A percentile compares a stretch with the other conserved stretches of the same genome.
Evolutionary conservation across 441 rosid genomes (phyloP).

Genomic region (Macaranga tanarius): DNA sequence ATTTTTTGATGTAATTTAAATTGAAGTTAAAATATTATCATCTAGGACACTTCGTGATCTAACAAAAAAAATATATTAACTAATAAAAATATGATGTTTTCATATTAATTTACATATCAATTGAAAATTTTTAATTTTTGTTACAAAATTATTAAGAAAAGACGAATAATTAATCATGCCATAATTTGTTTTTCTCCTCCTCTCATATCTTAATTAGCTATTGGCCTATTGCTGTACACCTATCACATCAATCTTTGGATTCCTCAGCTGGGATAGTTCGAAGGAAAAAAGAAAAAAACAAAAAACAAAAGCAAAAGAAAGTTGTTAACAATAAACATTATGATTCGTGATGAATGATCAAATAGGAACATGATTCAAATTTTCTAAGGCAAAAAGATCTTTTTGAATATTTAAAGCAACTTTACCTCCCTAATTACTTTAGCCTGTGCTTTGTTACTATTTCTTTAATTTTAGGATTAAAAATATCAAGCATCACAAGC

Average conservation of each 20-base stretch:
- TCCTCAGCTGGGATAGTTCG: slow-evolving; percentile 15
- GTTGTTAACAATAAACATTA: slow-evolving; percentile 15
- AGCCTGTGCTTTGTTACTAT: not conserved
- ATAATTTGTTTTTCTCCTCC: too few relatives aligned
- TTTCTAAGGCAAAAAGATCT: not conserved
- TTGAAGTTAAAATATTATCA: too few relatives aligned
- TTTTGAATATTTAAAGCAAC: slow-evolving; percentile 28
- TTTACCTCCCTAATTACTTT: slow-evolving; percentile 9
- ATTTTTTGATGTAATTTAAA: too few relatives aligned
- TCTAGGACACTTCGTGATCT: too few relatives aligned
- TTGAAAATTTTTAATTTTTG: too few relatives aligned
- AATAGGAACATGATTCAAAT: slow-evolving; percentile 22
- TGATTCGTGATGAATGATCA: not conserved
- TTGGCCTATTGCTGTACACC: too few relatives aligned
- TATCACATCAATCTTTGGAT: slow-evolving; percentile 23
- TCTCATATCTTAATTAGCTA: too few relatives aligned
- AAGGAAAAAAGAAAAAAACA: slow-evolving; percentile 15
- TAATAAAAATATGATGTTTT: too few relatives aligned
- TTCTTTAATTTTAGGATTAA: not conserved
- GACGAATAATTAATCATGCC: too few relatives aligned
- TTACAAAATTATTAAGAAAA: too few relatives aligned
- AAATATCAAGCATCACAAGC: not conserved
- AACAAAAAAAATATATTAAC: too few relatives aligned
- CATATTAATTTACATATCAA: too few relatives aligned
- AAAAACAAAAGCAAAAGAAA: slow-evolving; percentile 25